Conservation (phyloP, 176 grass and related monocot genomes). For the Metroxylon sagu region DNA sequence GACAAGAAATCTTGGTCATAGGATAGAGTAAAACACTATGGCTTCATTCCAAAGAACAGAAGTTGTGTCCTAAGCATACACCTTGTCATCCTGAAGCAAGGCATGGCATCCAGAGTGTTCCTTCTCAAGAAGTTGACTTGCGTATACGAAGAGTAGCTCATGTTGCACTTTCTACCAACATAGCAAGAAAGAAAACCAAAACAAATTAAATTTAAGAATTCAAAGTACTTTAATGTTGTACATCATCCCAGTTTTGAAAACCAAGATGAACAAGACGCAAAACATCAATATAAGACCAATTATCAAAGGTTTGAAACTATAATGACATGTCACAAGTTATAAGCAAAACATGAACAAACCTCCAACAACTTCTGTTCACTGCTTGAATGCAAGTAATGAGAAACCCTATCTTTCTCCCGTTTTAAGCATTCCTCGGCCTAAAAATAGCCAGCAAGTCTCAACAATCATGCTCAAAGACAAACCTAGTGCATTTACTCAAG, state of each 20-base stretch:
- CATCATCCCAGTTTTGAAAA: background rate
- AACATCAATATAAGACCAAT: constrained; percentile 1
- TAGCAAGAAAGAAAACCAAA: background rate
- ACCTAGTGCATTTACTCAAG: background rate
- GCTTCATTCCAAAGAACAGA: background rate
- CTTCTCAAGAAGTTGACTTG: constrained; percentile 77
- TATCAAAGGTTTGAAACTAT: constrained; percentile 2
- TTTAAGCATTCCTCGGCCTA: constrained; percentile 93
- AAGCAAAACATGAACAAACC: constrained; percentile 30
- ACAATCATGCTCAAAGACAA: background rate
- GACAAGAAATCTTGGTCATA: background rate
- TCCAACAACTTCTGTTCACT: constrained; percentile 90
- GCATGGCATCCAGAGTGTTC: constrained; percentile 91
- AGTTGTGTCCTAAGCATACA: constrained; percentile 18
- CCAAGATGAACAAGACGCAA: background rate
- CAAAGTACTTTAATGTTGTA: background rate
- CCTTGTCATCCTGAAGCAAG: constrained; percentile 91
- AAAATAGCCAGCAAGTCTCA: constrained; percentile 21
- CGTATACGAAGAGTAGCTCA: constrained; percentile 77
- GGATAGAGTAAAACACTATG: background rate
- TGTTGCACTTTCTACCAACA: constrained; percentile 76
- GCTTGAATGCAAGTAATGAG: constrained; percentile 89
- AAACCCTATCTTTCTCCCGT: constrained; percentile 87
- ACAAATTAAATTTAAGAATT: background rate
- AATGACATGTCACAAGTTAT: no score